phyloP scores from a whole-genome alignment of 139 green algal species.

The Volvox africanus region DNA sequence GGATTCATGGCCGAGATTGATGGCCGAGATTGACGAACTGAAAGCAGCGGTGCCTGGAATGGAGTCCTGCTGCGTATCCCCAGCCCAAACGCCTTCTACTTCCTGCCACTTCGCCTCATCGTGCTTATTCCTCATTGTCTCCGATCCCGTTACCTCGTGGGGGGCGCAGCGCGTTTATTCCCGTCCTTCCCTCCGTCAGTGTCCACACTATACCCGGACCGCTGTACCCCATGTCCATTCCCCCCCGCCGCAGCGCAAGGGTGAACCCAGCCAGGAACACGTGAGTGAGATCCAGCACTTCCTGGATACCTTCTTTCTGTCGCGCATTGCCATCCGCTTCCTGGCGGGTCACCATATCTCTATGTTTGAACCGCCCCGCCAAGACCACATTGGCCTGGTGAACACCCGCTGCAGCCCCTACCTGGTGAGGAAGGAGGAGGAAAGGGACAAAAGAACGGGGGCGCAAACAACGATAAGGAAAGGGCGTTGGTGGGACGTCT shows the following conservation, averaged over 20 bases:
- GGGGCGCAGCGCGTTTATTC: not conserved
- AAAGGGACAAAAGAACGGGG: too few species aligned
- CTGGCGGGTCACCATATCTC: conserved; percentile 94
- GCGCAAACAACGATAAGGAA: too few species aligned
- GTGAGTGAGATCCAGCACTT: conserved; percentile 88
- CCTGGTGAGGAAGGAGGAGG: conserved; percentile 31
- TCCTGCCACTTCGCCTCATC: not conserved
- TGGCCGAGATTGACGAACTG: too few species aligned
- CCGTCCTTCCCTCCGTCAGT: too few species aligned
- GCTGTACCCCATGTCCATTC: not conserved
- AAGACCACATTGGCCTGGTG: conserved; percentile 90
- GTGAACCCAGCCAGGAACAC: conserved; percentile 27
- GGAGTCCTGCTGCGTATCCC: not conserved
- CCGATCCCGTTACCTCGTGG: not conserved
- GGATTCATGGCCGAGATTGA: too few species aligned
- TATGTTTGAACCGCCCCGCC: conserved; percentile 82
- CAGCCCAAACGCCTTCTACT: too few species aligned
- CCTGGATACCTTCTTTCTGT: conserved; percentile 97
- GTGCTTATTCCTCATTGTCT: not conserved
- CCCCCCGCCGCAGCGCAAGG: not conserved
- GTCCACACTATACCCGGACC: too few species aligned
- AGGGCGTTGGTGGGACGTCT: too few species aligned
- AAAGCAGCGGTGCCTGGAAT: not conserved
- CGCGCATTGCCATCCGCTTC: conserved; percentile 97
- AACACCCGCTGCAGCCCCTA: conserved; percentile 83